Evolutionary conservation across 345 rosid species (phyloP).

Genomic region (Atalantia buxifolia): DNA sequence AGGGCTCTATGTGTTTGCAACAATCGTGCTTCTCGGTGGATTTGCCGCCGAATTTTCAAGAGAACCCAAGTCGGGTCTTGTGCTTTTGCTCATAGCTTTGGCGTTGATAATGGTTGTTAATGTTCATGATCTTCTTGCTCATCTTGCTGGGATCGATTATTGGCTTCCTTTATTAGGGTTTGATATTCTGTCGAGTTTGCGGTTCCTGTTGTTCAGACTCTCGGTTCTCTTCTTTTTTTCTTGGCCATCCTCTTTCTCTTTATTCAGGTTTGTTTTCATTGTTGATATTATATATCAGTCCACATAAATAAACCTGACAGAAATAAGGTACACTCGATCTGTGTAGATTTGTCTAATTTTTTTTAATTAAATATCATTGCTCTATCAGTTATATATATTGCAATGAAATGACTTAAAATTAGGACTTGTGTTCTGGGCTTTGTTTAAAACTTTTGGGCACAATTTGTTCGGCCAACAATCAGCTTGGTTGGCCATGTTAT

Average conservation of each 20-base stretch:
- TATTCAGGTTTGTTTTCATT: conserved; percentile 44
- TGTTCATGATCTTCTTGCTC: conserved; percentile 73
- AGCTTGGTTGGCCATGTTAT: no score
- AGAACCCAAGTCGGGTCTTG: conserved; percentile 71
- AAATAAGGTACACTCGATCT: no score
- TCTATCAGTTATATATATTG: no score
- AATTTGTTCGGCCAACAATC: no score
- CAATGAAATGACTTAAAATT: no score
- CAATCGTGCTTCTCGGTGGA: conserved; percentile 53
- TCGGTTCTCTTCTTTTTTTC: conserved; percentile 61
- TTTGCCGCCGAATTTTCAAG: conserved; percentile 55
- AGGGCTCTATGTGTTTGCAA: conserved; percentile 65
- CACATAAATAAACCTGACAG: no score
- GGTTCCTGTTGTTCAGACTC: conserved; percentile 57
- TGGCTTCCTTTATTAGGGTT: conserved; percentile 47
- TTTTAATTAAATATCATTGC: no score
- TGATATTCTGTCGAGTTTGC: conserved; percentile 78
- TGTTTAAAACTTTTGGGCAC: no score
- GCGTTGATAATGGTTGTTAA: conserved; percentile 49
- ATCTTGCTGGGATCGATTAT: conserved; percentile 72
- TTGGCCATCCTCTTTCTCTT: conserved; percentile 59
- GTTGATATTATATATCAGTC: no score
- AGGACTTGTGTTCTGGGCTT: no score
- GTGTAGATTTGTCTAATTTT: no score
- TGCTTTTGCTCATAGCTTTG: conserved; percentile 54